Conservation (phyloP, 257 asterid genomes). For the Lavandula angustifolia region DNA sequence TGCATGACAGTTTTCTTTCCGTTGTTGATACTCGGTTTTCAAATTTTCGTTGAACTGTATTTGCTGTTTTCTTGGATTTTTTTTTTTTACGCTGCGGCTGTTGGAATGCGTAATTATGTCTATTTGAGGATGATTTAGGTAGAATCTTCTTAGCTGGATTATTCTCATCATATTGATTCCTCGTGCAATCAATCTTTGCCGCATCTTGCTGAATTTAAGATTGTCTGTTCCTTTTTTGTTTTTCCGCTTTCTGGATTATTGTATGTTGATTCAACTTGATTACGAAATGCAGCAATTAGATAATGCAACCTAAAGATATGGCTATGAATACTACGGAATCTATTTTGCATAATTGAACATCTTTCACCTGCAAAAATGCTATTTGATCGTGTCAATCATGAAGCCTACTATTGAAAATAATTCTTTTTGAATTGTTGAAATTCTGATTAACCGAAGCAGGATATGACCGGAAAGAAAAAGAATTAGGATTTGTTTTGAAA, state of each 20-base stretch:
- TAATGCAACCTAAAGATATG: background rate
- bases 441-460: background rate
- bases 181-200: background rate
- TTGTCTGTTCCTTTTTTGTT: background rate
- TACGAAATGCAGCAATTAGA: background rate
- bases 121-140: background rate
- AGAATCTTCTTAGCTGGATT: background rate
- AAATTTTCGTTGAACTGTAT: conserved; percentile 7
- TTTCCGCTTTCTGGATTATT: background rate
- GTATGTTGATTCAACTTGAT: conserved; percentile 16
- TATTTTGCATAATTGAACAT: conserved; percentile 11
- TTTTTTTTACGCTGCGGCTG: background rate
- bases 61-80: conserved; percentile 5
- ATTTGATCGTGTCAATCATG: conserved; percentile 1
- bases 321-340: background rate
- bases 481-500: background rate
- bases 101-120: conserved; percentile 17
- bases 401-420: background rate
- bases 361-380: background rate
- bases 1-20: background rate
- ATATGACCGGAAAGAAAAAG: background rate
- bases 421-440: background rate
- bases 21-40: background rate
- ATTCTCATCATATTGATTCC: background rate
- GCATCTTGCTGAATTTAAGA: background rate